Percentiles rank a stretch among this genome's conserved stretches.
phyloP scores from a whole-genome alignment of 2,329 filamentous ascomycete genomes.

The Cercospora sp. region DNA sequence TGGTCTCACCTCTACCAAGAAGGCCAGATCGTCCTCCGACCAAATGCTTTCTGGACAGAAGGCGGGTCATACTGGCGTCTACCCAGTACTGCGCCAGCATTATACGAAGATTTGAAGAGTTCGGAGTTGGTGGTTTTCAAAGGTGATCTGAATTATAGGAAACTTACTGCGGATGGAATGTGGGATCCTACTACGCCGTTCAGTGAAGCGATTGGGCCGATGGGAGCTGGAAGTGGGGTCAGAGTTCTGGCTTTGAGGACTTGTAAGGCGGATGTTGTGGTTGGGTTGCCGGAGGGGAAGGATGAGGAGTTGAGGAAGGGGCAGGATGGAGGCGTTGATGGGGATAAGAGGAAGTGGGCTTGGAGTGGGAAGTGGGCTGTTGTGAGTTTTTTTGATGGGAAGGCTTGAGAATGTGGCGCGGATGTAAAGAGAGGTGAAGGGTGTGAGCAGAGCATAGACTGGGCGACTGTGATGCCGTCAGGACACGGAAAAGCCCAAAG shows the following conservation, averaged over 20 bases:
- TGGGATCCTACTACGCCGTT: conserved; percentile 93
- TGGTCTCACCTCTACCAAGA: conserved; percentile 80
- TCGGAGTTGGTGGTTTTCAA: conserved; percentile 94
- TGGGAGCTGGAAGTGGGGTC: conserved; percentile 76
- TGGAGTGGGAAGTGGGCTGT: conserved; percentile 98
- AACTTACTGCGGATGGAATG: conserved; percentile 81
- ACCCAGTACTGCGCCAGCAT: conserved; percentile 63
- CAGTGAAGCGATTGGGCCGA: conserved; percentile 75
- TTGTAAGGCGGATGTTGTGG: conserved; percentile 95
- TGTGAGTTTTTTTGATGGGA: conserved; percentile 76
- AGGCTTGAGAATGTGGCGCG: conserved; percentile 37
- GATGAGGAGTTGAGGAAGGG: conserved; percentile 75
- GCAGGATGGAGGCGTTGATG: conserved; percentile 70
- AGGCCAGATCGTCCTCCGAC: conserved; percentile 77
- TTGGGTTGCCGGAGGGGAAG: conserved; percentile 76
- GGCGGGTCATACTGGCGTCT: conserved; percentile 86
- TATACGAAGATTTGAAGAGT: conserved; percentile 75
- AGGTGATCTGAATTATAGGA: conserved; percentile 94
- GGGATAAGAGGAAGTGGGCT: conserved; percentile 76
- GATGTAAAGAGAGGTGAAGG: not conserved
- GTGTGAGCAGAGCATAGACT: not conserved
- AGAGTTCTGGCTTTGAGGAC: conserved; percentile 86
- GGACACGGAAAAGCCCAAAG: no score
- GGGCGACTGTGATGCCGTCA: no score
- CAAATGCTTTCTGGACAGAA: conserved; percentile 89